Base-by-base conservation (phyloP, 1,284 basidiomycete genomes). In the Takashimella koratensis region DNA sequence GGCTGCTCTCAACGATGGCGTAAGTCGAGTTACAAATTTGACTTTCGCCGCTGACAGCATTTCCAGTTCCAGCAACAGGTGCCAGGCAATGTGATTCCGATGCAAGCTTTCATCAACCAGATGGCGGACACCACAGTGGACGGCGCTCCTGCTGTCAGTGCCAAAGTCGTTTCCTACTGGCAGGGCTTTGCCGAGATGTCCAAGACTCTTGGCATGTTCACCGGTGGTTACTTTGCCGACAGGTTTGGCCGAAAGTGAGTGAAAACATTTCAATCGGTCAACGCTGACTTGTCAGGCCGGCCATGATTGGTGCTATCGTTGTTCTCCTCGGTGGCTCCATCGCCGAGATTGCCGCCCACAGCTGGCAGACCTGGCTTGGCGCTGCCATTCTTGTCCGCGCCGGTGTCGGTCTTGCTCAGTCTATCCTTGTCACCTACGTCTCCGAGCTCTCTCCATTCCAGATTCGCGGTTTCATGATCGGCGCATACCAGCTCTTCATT, bases 371-470 rank as follows among this genome's bases (percentile, higher is more conserved):
- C 12, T 64, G 60, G 60, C 60, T 64, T 3, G 62, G 53, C 12
- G 57, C 58, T 10, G 56, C 53, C 6, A 36, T 60, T 44, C 43
- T 64, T 45, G 47, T 58, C 26, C 45, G 55, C 45, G 49, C 62
- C n/a, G 62, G 57, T 23, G 54, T 62, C 21, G 62, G 62, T 30
- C 52, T 62, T 22, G 60, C 62, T 30, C 60, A 62, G 46, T 41
- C 58, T 5, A 60, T 60, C 43, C 40, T 64, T 0, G 47, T 64
- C 53, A 61, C 59, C 36, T 64, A 64, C 50, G 52, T 64, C 13
- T 62, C 62, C 2, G 62, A 64, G 24, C 11, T 64, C 12, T 46
- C 62, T 6, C 62, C 62, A 24, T 60, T 60, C 58, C 62, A 64
- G 44, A 42, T 64, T 23, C 47, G 62, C 47, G 62, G 62, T n/a